A percentile compares a stretch with the other conserved stretches of the same genome.
Evolutionary conservation across 2,329 filamentous ascomycete genomes (phyloP).

Genomic region (Penicillium psychrosexuale): DNA sequence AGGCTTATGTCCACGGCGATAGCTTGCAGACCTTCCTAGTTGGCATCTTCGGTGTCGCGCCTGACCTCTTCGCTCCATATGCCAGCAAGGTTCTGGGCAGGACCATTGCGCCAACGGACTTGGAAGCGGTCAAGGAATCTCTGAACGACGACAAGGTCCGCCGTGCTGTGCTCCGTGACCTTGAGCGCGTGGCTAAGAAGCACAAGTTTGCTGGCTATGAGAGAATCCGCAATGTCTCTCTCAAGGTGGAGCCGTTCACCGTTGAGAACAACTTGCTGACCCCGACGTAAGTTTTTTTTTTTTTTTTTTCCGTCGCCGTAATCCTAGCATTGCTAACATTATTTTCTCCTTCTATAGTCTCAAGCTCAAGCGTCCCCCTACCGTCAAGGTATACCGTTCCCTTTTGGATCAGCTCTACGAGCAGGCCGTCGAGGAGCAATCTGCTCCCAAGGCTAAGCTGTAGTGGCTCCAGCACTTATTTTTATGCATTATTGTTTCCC

Average conservation of each 20-base stretch:
- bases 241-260: slow-evolving; percentile 85
- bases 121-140: slow-evolving; percentile 64
- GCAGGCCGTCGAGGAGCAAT: slow-evolving; percentile 46
- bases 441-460: slow-evolving; percentile 41
- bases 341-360: slow-evolving; percentile 46
- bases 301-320: slow-evolving; percentile 34
- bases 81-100: slow-evolving; percentile 72
- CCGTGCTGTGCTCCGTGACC: slow-evolving; percentile 70
- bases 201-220: slow-evolving; percentile 93
- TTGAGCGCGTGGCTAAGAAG: slow-evolving; percentile 74
- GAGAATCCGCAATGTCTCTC: slow-evolving; percentile 67
- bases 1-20: slow-evolving; percentile 89
- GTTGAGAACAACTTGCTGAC: slow-evolving; percentile 81
- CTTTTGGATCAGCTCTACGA: slow-evolving; percentile 61
- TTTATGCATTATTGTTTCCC: background rate
- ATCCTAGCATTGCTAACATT: slow-evolving; percentile 16
- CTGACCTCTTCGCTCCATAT: slow-evolving; percentile 76
- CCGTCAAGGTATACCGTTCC: slow-evolving; percentile 59
- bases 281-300: slow-evolving; percentile 42
- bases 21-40: slow-evolving; percentile 77
- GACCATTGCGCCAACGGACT: slow-evolving; percentile 62
- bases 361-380: slow-evolving; percentile 68
- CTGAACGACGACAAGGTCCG: slow-evolving; percentile 67
- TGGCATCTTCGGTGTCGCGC: slow-evolving; percentile 82
- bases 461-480: slow-evolving; percentile 20